phyloP scores from a whole-genome alignment of 148 eudicot species.

The Rheum nobile region DNA sequence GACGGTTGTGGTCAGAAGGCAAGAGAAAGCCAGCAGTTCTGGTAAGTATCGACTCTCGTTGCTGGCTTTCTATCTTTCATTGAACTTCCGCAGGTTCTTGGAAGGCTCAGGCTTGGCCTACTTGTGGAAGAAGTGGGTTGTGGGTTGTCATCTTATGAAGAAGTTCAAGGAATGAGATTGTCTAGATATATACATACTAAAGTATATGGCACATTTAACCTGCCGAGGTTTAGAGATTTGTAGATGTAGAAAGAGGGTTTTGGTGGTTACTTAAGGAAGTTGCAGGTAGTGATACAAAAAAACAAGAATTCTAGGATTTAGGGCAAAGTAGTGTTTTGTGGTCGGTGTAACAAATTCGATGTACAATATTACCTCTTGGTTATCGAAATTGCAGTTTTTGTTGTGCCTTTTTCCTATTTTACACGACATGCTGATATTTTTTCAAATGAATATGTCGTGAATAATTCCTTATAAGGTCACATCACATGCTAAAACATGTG shows the following conservation, averaged over 20 bases:
- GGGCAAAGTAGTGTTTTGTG: not conserved
- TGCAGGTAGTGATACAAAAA: too few relatives aligned
- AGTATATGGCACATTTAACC: not conserved
- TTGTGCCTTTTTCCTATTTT: too few relatives aligned
- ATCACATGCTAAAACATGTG: too few relatives aligned
- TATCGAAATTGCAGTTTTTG: too few relatives aligned
- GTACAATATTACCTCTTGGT: too few relatives aligned
- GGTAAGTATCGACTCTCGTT: constrained; percentile 32
- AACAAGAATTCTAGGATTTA: not conserved
- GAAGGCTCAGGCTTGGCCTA: not conserved
- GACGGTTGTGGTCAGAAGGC: not conserved
- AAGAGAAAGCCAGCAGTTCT: constrained; percentile 28
- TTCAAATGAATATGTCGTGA: not conserved
- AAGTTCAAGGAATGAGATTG: not conserved
- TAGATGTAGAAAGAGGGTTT: not conserved
- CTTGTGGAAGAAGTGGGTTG: not conserved
- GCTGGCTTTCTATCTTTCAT: constrained; percentile 28
- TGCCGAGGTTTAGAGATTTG: not conserved
- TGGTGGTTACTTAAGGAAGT: not conserved
- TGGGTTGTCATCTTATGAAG: not conserved
- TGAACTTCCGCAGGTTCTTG: constrained; percentile 13
- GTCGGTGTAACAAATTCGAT: not conserved
- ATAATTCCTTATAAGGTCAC: too few relatives aligned
- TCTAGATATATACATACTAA: not conserved
- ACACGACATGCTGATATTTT: not conserved